Evolutionary conservation across 2,329 filamentous ascomycete genomes (phyloP), one percentile per base, ranked within the genome.

Genomic region (Coleophoma cylindrospora): DNA sequence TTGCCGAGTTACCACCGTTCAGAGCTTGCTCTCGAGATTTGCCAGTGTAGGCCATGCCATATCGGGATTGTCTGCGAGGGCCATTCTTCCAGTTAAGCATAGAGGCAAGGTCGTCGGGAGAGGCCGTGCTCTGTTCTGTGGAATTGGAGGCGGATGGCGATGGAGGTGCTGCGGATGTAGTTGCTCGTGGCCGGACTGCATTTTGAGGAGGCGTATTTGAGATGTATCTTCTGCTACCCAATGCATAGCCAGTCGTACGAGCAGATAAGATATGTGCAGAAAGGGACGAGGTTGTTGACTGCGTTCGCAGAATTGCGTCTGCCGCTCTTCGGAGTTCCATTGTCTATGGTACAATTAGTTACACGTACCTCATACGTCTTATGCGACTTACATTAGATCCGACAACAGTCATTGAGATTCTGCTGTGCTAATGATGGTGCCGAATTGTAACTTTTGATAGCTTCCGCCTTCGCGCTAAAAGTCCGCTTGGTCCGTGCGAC

Each of bases 241-340:
- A 27, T 27, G 27, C 27, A 27, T 5, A 27, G 27, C 7, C 2
- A 27, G 27, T 27, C 27, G 27, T 27, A 27, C 27, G 27, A 27
- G 27, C 6, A 27, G 27, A 27, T 27, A 10, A 27, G 27, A 27
- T 27, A 27, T 27, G 9, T 27, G 27, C 27, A 10, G 27, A 27
- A 27, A 27, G 27, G 27, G 27, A 27, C 2, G 27, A 27, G 27
- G 27, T 27, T 27, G 27, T 27, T 38, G 36, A n/a, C 36, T 38
- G 63, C 17, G 53, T 58, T 50, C 61, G 63, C 50, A 67, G 54
- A 11, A 68, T 43, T 13, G 54, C 55, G 40, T 66, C 63, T 22
- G 58, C 61, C 4, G 57, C 54, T 50, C 60, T 57, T 63, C 65
- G 60, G 51, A 68, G 45, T 53, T 68, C 65, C 66, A 68, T 68